phyloP scores from a whole-genome alignment of 805 yeast genomes.

The Sugiyamaella valdiviana region DNA sequence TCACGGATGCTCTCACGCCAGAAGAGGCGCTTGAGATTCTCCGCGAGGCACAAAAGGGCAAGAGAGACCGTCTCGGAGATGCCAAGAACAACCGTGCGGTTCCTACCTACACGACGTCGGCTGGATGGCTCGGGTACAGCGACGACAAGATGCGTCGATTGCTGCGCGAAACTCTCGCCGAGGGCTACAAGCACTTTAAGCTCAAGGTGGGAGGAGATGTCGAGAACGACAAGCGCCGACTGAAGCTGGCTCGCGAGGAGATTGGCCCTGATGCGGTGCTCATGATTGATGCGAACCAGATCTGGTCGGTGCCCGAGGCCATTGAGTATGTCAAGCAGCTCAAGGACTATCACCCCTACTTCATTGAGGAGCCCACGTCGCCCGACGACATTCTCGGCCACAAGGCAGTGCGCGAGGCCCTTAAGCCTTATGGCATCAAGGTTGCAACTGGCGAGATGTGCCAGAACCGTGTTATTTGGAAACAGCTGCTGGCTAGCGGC shows the following conservation, averaged over 20 bases:
- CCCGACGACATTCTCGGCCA: slow-evolving; percentile 35
- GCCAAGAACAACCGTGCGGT: slow-evolving; percentile 35
- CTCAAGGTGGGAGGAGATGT: slow-evolving; percentile 39
- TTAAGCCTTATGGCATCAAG: slow-evolving; percentile 28
- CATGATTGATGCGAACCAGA: slow-evolving; percentile 35
- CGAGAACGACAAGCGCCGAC: slow-evolving; percentile 34
- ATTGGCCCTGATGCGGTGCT: slow-evolving; percentile 34
- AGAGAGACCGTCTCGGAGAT: slow-evolving; percentile 30
- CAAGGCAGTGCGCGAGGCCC: slow-evolving; percentile 28
- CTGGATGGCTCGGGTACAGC: slow-evolving; percentile 41
- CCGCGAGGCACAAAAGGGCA: slow-evolving; percentile 29
- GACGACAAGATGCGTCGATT: slow-evolving; percentile 38
- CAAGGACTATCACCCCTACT: slow-evolving; percentile 31
- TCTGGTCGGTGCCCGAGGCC: slow-evolving; percentile 35
- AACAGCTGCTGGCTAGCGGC: slow-evolving; percentile 28
- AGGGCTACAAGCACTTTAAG: slow-evolving; percentile 39
- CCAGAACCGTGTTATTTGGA: slow-evolving; percentile 33
- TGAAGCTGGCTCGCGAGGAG: slow-evolving; percentile 35
- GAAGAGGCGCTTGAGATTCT: slow-evolving; percentile 36
- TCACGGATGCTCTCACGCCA: slow-evolving; percentile 40
- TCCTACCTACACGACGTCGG: slow-evolving; percentile 42
- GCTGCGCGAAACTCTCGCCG: slow-evolving; percentile 31
- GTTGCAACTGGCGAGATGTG: slow-evolving; percentile 36
- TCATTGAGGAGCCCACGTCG: slow-evolving; percentile 35
- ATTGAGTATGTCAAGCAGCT: slow-evolving; percentile 30